Percentiles rank a stretch among this genome's conserved stretches.
These are phyloP conservation scores for Schizopora paradoxa DNA, from an alignment of 1,284 basidiomycete genomes.

Conservation along the genomic window DNA sequence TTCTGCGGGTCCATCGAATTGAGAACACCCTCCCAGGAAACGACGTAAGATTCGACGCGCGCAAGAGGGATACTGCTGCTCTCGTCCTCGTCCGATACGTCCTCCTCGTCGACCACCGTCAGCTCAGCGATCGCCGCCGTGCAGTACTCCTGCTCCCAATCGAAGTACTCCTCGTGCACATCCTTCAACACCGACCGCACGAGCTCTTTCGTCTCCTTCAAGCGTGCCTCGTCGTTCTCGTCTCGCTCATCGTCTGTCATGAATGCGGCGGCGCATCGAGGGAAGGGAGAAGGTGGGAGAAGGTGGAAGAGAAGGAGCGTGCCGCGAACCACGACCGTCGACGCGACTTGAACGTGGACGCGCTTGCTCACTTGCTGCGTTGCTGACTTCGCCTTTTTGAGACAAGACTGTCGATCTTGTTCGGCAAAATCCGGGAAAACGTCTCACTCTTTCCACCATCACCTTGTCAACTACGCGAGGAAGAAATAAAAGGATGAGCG, in stretches of 20 bases:
- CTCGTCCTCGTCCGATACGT: not conserved
- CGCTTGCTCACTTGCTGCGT: too few relatives aligned
- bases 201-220: slow-evolving; percentile 1
- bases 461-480: not conserved
- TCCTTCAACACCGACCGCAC: slow-evolving; percentile 13
- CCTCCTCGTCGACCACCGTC: not conserved
- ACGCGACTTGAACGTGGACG: too few relatives aligned
- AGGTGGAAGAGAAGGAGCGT: not conserved
- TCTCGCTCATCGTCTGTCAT: slow-evolving; percentile 1
- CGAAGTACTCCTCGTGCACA: slow-evolving; percentile 20
- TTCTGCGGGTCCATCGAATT: not conserved
- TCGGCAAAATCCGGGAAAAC: too few relatives aligned
- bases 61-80: not conserved
- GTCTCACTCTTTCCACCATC: too few relatives aligned
- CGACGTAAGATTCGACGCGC: not conserved
- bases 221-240: not conserved
- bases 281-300: not conserved
- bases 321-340: not conserved
- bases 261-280: not conserved
- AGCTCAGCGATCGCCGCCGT: slow-evolving; percentile 3
- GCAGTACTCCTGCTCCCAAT: slow-evolving; percentile 17
- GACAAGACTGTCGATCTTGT: too few relatives aligned
- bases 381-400: not conserved
- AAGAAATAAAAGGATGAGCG: not conserved
- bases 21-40: not conserved